Percentiles rank a stretch among this genome's conserved stretches.
Evolutionary conservation across 495 filamentous ascomycete species (phyloP).

Genomic region (Penicillium lagena): DNA sequence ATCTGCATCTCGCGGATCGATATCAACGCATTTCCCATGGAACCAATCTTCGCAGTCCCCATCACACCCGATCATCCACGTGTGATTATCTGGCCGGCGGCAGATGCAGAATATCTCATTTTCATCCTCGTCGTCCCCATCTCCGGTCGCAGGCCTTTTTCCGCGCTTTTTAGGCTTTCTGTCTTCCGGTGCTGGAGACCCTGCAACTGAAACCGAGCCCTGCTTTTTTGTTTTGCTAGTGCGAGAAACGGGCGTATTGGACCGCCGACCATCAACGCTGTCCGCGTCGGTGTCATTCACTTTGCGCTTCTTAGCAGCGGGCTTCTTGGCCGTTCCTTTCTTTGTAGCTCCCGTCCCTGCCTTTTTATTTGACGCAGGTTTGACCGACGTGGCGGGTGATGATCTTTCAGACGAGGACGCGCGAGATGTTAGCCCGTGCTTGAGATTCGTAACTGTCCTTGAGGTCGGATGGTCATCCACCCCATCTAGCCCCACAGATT

Average conservation of each 20-base stretch:
- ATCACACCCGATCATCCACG: conserved; percentile 72
- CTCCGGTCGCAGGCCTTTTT: conserved; percentile 11
- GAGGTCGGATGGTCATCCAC: conserved; percentile 31
- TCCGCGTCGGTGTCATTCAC: conserved; percentile 39
- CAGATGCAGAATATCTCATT: conserved; percentile 63
- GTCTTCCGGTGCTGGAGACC: conserved; percentile 35
- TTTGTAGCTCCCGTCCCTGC: conserved; percentile 34
- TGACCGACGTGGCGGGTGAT: conserved; percentile 22
- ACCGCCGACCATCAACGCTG: conserved; percentile 34
- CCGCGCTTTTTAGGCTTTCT: conserved; percentile 20
- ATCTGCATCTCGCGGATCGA: conserved; percentile 53
- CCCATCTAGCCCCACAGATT: conserved; percentile 23
- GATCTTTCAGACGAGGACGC: conserved; percentile 18
- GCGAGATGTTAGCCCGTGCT: conserved; percentile 22
- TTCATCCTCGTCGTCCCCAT: conserved; percentile 41
- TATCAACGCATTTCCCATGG: conserved; percentile 62
- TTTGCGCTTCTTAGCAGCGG: conserved; percentile 53
- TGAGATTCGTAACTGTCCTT: conserved; percentile 34
- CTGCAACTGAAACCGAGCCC: conserved; percentile 29
- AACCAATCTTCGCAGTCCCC: conserved; percentile 71
- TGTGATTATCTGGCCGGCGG: conserved; percentile 63
- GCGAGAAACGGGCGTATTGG: conserved; percentile 43
- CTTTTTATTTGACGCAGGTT: conserved; percentile 29
- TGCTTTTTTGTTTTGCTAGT: conserved; percentile 44
- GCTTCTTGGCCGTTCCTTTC: conserved; percentile 53